These are phyloP conservation scores for Thuidium tamariscinum DNA, from an alignment of 225 moss, liverwort and hornwort species.

Conservation along the genomic window DNA sequence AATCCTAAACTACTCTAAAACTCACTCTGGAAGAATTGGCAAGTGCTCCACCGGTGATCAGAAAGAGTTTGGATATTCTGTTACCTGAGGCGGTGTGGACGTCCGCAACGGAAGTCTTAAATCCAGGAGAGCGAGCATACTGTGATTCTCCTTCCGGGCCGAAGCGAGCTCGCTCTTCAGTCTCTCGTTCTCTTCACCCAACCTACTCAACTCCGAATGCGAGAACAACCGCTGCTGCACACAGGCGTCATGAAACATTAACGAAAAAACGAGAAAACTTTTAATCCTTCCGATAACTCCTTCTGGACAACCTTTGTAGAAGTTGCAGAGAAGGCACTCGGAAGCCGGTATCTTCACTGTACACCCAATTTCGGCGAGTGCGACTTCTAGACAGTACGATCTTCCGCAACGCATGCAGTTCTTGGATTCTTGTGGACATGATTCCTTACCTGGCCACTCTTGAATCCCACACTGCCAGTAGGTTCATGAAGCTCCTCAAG, in stretches of 20 bases:
- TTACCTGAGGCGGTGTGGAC: not conserved
- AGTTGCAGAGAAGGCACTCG: not conserved
- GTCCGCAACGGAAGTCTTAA: not conserved
- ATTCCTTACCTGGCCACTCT: not conserved
- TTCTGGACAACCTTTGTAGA: not conserved
- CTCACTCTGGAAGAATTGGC: not conserved
- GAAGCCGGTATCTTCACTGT: not conserved
- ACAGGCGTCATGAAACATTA: not conserved
- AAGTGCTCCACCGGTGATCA: not conserved
- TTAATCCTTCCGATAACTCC: not conserved
- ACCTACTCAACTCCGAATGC: conserved; percentile 4
- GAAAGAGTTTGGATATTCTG: not conserved
- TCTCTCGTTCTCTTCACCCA: conserved; percentile 11
- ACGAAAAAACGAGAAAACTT: not conserved
- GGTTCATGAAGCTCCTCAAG: not conserved
- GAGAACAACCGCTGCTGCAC: not conserved
- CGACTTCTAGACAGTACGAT: not conserved
- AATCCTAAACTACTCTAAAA: not conserved
- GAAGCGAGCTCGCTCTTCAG: conserved; percentile 14
- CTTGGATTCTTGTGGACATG: not conserved
- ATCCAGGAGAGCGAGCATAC: not conserved
- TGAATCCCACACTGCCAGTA: not conserved
- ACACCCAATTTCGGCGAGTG: not conserved
- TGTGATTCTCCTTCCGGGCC: conserved; percentile 6
- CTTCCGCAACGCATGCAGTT: not conserved